Percentiles rank a stretch among this genome's conserved stretches.
phyloP scores from a whole-genome alignment of 768 basidiomycete genomes.

The Tricholoma bakamatsutake region DNA sequence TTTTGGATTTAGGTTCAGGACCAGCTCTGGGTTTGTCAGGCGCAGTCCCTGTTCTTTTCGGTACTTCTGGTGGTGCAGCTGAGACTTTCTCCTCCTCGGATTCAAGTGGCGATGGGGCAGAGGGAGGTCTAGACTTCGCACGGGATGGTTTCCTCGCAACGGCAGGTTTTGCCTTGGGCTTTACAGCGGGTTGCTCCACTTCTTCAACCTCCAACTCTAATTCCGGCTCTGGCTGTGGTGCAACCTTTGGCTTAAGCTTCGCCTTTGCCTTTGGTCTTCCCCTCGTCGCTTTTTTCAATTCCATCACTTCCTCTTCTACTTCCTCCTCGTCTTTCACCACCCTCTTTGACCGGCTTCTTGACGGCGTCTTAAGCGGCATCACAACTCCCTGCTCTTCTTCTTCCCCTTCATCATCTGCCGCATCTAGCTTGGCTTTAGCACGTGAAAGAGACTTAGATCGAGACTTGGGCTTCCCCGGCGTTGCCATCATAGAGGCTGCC shows the following conservation, averaged over 20 bases:
- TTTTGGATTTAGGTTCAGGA: constrained; percentile 2
- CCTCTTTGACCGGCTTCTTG: constrained; percentile 10
- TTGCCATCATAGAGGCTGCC: constrained; percentile 3
- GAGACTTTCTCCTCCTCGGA: constrained; percentile 12
- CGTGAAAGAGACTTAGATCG: constrained; percentile 18
- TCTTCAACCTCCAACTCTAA: constrained; percentile 3
- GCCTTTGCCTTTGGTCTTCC: constrained; percentile 3
- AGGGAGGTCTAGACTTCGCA: constrained; percentile 16
- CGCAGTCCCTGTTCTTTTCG: not conserved
- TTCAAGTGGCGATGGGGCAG: constrained; percentile 7
- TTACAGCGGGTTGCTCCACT: constrained; percentile 6
- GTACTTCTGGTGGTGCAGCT: constrained; percentile 4
- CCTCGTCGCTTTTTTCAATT: constrained; percentile 11
- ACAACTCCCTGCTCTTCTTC: not conserved
- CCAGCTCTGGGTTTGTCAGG: not conserved
- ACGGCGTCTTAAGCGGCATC: not conserved
- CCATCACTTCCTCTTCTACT: constrained; percentile 6
- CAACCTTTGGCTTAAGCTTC: not conserved
- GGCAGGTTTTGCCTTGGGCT: constrained; percentile 9
- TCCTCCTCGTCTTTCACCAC: constrained; percentile 7
- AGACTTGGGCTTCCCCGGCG: constrained; percentile 11
- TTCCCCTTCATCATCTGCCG: constrained; percentile 10
- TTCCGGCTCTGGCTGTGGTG: not conserved
- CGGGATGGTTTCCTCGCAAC: constrained; percentile 13
- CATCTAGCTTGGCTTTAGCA: constrained; percentile 9